Evolutionary conservation across 1,284 basidiomycete genomes (phyloP), one percentile per base, ranked within the genome.

Genomic region (Trametes sp.): DNA sequence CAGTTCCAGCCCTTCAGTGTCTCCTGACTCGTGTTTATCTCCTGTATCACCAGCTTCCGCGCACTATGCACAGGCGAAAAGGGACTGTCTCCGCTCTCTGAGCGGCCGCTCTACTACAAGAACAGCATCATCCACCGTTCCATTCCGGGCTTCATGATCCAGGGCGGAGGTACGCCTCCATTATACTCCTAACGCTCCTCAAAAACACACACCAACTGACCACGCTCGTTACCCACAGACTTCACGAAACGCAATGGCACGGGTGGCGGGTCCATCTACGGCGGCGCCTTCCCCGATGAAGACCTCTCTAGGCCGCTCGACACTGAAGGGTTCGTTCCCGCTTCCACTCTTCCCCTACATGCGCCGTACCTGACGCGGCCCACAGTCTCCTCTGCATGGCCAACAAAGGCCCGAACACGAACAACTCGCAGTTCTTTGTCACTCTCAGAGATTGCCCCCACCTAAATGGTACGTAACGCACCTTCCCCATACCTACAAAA

Each of bases 61-160:
- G 89, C 89, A 11, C 80, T 98, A 61, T 95, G 93, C 75, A 96
- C 94, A 0, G 95, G 95, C 14, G 92, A 96, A 74, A 90, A 88
- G 72, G 94, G 94, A 16, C 72, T 88, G 0, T 92, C 89, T 0
- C 77, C 80, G 1, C 74, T 82, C 33, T 84, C 88, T 0, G 85
- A 89, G 49, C 77, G 84, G 14, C 88, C 90, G 4, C 82, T 97
- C 4, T 90, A 90, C 76, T 98, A 95, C 85, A 94, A 93, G 76
- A 87, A 87, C 70, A 87, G 84, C 61, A 87, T 88, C 49, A 81
- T 95, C 19, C 94, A 95, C 72, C 84, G 94, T 28, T 88, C 90
- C 31, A 95, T 96, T 63, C 82, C 86, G 24, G 84, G 88, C 65
- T 96, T 97, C 76, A 97, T 97, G 95, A 87, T 96, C 56, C 92